These are phyloP conservation scores for Aureobasidium sp. DNA, from an alignment of 2,329 filamentous ascomycete genomes.

Conservation along the genomic window DNA sequence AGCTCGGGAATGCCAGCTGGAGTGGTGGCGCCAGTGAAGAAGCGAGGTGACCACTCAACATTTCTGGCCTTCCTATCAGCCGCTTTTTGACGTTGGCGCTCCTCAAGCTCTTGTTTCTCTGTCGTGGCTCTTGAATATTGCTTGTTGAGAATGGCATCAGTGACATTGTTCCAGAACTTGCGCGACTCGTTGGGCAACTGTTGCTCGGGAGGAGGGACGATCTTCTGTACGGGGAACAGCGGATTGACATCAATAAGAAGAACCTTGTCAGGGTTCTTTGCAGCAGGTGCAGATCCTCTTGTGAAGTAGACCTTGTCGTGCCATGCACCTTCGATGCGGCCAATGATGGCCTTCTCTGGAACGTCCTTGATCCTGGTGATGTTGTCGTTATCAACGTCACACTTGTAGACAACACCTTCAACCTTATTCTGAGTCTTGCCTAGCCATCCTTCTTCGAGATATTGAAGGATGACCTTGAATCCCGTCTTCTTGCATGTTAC, in stretches of 20 bases:
- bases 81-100: conserved; percentile 77
- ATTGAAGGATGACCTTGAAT: conserved; percentile 86
- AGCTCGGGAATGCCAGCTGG: conserved; percentile 55
- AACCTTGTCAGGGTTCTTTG: conserved; percentile 47
- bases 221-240: conserved; percentile 70
- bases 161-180: conserved; percentile 80
- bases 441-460: conserved; percentile 91
- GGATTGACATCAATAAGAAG: conserved; percentile 86
- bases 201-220: conserved; percentile 64
- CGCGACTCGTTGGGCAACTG: conserved; percentile 88
- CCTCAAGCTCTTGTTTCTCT: conserved; percentile 86
- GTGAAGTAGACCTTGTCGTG: conserved; percentile 62
- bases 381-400: conserved; percentile 73
- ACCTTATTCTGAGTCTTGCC: conserved; percentile 87
- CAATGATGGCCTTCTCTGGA: conserved; percentile 74
- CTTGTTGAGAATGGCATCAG: conserved; percentile 73
- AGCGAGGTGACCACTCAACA: conserved; percentile 74
- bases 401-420: conserved; percentile 77
- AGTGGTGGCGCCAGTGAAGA: conserved; percentile 64
- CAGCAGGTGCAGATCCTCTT: conserved; percentile 38
- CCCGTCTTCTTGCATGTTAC: conserved; percentile 84
- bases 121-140: conserved; percentile 79
- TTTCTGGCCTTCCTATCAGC: conserved; percentile 66
- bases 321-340: conserved; percentile 79
- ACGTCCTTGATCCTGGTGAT: conserved; percentile 78